Conservation (phyloP, 768 basidiomycete genomes). For the Podaxis sp. region DNA sequence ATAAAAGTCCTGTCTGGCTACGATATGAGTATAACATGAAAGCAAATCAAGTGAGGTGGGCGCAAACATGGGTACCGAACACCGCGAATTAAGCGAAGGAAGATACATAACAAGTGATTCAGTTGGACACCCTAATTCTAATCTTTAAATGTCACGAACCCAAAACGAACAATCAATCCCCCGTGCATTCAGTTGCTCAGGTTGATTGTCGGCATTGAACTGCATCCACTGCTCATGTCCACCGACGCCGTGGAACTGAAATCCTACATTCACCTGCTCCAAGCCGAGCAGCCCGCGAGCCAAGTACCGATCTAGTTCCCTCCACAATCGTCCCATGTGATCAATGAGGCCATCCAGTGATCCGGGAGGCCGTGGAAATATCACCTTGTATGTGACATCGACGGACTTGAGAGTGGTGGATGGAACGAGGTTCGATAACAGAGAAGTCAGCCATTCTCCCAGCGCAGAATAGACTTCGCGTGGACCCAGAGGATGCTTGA, state of each 20-base stretch:
- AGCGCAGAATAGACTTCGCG: background rate
- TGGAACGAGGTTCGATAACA: background rate
- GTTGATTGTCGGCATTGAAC: constrained; percentile 11
- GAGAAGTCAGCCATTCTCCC: constrained; percentile 2
- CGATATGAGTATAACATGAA: background rate
- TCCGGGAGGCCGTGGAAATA: background rate
- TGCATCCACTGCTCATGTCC: constrained; percentile 10
- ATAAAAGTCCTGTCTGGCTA: background rate
- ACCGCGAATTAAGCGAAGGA: background rate
- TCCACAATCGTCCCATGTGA: constrained; percentile 1
- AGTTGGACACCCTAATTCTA: background rate
- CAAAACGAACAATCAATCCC: constrained; percentile 14
- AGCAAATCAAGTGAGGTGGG: background rate
- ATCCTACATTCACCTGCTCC: constrained; percentile 9
- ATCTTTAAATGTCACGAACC: constrained; percentile 13
- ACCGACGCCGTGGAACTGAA: constrained; percentile 9
- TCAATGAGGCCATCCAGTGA: background rate
- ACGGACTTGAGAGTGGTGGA: background rate
- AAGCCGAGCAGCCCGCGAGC: background rate
- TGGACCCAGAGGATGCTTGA: background rate
- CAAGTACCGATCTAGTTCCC: constrained; percentile 6
- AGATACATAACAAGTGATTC: background rate
- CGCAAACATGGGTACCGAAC: background rate
- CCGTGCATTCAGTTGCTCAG: background rate
- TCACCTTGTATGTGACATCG: constrained; percentile 6